phyloP scores from a whole-genome alignment of 805 yeast genomes.

The Candida ipomoeae region DNA sequence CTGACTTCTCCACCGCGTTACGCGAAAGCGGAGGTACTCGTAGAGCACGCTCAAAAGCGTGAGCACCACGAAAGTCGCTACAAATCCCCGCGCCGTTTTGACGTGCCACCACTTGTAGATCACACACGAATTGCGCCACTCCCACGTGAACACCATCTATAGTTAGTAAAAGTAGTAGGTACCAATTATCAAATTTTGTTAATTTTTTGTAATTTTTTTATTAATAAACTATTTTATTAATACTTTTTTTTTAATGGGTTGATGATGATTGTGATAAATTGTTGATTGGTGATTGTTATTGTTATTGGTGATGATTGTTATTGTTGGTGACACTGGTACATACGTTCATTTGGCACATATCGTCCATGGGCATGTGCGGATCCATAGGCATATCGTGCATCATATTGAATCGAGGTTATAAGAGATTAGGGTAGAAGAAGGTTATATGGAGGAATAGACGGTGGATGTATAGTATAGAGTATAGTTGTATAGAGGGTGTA shows the following conservation, averaged over 20 bases:
- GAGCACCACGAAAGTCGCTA: constrained; percentile 49
- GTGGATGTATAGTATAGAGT: no score
- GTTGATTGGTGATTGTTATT: no score
- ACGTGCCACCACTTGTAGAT: constrained; percentile 82
- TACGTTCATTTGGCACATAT: constrained; percentile 53
- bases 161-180: not conserved
- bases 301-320: no score
- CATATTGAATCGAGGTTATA: no score
- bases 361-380: constrained; percentile 22
- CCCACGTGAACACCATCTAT: constrained; percentile 78
- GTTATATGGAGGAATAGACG: no score
- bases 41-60: constrained; percentile 51
- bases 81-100: constrained; percentile 45
- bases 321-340: no score
- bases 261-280: no score
- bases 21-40: constrained; percentile 46
- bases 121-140: constrained; percentile 66
- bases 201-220: no score
- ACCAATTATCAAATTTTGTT: not conserved
- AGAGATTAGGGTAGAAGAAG: no score
- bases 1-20: constrained; percentile 27
- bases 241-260: no score
- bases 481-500: no score
- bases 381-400: constrained; percentile 19
- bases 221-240: no score